These are phyloP conservation scores for Berberis thunbergii DNA, from an alignment of 164 flowering plant species.

Conservation along the genomic window DNA sequence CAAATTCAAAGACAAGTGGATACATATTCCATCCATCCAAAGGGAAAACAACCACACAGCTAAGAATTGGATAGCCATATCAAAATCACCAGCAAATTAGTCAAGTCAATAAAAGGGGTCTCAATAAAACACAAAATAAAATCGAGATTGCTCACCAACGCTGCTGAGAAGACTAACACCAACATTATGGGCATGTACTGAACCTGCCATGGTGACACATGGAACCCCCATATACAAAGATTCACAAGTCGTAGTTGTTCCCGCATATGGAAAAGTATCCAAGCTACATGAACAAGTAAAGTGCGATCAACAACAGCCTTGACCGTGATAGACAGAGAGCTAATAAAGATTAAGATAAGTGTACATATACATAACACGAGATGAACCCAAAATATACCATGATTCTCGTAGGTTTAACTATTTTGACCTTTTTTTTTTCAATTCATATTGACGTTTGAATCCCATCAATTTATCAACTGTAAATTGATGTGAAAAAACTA, in stretches of 20 bases:
- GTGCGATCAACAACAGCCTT: background rate
- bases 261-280: conserved; percentile 99
- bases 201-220: conserved; percentile 92
- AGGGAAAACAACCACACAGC: too few species aligned
- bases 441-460: too few species aligned
- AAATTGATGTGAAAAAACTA: too few species aligned
- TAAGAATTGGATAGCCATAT: too few species aligned
- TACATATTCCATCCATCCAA: too few species aligned
- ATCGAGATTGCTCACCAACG: conserved; percentile 56
- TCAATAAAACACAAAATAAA: background rate
- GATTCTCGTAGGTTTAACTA: too few species aligned
- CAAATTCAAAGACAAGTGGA: too few species aligned
- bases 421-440: background rate
- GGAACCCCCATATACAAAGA: conserved; percentile 99
- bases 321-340: background rate
- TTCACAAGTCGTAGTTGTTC: conserved; percentile 98
- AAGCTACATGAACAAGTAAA: conserved; percentile 39
- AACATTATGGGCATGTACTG: conserved; percentile 96
- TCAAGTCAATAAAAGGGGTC: too few species aligned
- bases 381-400: background rate
- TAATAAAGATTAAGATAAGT: background rate
- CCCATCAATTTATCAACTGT: too few species aligned
- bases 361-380: background rate
- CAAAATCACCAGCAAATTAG: too few species aligned
- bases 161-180: conserved; percentile 84